These are phyloP conservation scores for Chernovozyma sophiae-reginae DNA, from an alignment of 1,139 yeast genomes.

Conservation along the genomic window DNA sequence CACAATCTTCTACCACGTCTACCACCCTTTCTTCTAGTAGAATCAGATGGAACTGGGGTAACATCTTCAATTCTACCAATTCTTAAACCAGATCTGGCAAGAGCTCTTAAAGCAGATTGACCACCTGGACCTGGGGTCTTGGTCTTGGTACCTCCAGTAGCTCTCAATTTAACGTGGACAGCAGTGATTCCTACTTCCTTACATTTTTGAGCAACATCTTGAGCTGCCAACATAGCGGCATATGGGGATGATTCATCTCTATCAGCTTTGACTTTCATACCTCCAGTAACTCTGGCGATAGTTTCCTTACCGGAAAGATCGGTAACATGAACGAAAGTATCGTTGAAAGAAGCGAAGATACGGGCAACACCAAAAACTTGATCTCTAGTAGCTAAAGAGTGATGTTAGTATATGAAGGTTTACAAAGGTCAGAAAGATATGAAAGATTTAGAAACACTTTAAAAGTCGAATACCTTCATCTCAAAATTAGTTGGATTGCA, in stretches of 20 bases:
- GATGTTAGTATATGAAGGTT: slow-evolving; percentile 18
- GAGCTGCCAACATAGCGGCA: slow-evolving; percentile 99
- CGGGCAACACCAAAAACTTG: slow-evolving; percentile 99
- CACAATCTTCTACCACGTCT: slow-evolving; percentile 99
- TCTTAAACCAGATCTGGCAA: slow-evolving; percentile 99
- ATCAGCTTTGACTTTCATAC: slow-evolving; percentile 99
- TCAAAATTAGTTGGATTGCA: not conserved
- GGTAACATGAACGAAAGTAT: slow-evolving; percentile 99
- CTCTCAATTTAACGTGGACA: slow-evolving; percentile 99
- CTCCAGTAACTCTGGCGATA: slow-evolving; percentile 99
- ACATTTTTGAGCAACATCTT: slow-evolving; percentile 98
- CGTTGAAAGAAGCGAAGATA: slow-evolving; percentile 99
- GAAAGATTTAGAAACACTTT: not conserved
- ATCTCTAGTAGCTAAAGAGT: slow-evolving; percentile 74
- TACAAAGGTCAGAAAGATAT: not conserved
- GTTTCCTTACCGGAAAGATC: slow-evolving; percentile 99
- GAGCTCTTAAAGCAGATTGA: slow-evolving; percentile 99
- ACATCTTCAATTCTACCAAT: slow-evolving; percentile 99
- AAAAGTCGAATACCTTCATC: not conserved
- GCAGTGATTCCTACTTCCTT: slow-evolving; percentile 99
- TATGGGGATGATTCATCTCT: slow-evolving; percentile 99
- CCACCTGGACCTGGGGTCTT: slow-evolving; percentile 99
- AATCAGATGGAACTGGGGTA: slow-evolving; percentile 99
- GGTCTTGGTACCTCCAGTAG: slow-evolving; percentile 99
- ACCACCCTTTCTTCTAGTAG: slow-evolving; percentile 99